Conservation (phyloP, 2,329 filamentous ascomycete species). For the Sporothrix pallida region DNA sequence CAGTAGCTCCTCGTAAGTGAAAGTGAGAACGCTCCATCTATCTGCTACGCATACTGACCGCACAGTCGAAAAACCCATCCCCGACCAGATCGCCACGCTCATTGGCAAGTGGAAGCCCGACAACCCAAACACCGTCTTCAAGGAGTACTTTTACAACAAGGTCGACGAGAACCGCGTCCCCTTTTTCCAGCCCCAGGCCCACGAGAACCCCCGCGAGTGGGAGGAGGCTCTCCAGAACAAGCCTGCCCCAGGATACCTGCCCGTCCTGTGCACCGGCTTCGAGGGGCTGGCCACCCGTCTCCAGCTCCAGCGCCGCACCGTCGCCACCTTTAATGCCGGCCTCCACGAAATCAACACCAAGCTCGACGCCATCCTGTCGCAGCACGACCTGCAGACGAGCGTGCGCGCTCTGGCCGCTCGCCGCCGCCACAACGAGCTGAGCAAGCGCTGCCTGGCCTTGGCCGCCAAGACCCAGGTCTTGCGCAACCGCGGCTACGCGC, state of each 20-base stretch:
- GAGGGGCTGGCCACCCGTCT: constrained; percentile 73
- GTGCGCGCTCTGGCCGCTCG: constrained; percentile 75
- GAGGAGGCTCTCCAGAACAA: constrained; percentile 83
- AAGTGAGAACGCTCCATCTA: neutral
- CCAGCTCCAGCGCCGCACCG: constrained; percentile 71
- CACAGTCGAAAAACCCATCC: constrained; percentile 71
- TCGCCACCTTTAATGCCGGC: constrained; percentile 71
- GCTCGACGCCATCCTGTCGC: constrained; percentile 72
- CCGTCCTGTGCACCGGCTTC: constrained; percentile 77
- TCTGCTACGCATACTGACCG: neutral
- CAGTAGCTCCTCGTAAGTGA: constrained; percentile 53
- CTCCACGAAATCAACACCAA: constrained; percentile 81
- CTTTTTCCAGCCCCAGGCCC: constrained; percentile 72
- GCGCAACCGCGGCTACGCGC: constrained; percentile 78
- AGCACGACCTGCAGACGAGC: constrained; percentile 77
- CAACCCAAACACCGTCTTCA: constrained; percentile 73
- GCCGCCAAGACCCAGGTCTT: constrained; percentile 82
- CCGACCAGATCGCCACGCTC: constrained; percentile 74
- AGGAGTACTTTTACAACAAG: constrained; percentile 87
- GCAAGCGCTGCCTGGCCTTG: constrained; percentile 73
- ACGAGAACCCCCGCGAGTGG: constrained; percentile 79
- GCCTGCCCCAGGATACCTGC: constrained; percentile 76
- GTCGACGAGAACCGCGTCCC: constrained; percentile 76
- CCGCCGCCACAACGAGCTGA: constrained; percentile 73
- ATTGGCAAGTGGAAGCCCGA: constrained; percentile 75